Evolutionary conservation across 345 rosid species (phyloP).

Genomic region (Lepidium aucheri): DNA sequence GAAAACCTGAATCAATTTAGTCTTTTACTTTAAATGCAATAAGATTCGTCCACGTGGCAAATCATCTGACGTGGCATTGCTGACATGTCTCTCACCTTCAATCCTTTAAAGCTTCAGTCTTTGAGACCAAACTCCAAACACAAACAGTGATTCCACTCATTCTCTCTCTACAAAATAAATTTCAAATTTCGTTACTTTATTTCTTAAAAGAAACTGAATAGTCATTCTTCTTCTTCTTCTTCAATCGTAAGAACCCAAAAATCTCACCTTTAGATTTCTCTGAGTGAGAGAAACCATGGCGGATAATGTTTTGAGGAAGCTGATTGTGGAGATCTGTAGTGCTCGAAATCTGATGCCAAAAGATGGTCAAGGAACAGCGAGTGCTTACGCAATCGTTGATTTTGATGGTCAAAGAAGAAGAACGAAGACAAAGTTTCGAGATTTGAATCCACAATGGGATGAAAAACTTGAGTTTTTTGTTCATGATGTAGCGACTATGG

Average conservation of each 20-base stretch:
- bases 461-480: slow-evolving; percentile 77
- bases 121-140: neutral
- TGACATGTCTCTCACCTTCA: slow-evolving; percentile 14
- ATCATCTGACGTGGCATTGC: slow-evolving; percentile 9
- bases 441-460: slow-evolving; percentile 88
- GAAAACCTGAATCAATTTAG: neutral
- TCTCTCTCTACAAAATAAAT: neutral
- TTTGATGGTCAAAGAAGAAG: slow-evolving; percentile 76
- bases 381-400: slow-evolving; percentile 73
- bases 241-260: neutral
- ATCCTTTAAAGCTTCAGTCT: slow-evolving; percentile 10
- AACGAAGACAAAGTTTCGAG: slow-evolving; percentile 72
- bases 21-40: neutral
- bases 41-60: slow-evolving; percentile 16
- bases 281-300: slow-evolving; percentile 32
- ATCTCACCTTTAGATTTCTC: neutral
- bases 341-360: slow-evolving; percentile 88
- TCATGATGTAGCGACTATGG: slow-evolving; percentile 51
- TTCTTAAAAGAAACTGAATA: slow-evolving; percentile 5
- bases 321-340: slow-evolving; percentile 64
- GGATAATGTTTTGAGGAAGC: slow-evolving; percentile 46
- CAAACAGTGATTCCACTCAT: slow-evolving; percentile 21
- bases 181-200: neutral
- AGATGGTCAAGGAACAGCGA: slow-evolving; percentile 93
- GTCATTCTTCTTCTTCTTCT: neutral